These are phyloP conservation scores for Eutrema salsugineum DNA, from an alignment of 441 rosid species.

Conservation along the genomic window DNA sequence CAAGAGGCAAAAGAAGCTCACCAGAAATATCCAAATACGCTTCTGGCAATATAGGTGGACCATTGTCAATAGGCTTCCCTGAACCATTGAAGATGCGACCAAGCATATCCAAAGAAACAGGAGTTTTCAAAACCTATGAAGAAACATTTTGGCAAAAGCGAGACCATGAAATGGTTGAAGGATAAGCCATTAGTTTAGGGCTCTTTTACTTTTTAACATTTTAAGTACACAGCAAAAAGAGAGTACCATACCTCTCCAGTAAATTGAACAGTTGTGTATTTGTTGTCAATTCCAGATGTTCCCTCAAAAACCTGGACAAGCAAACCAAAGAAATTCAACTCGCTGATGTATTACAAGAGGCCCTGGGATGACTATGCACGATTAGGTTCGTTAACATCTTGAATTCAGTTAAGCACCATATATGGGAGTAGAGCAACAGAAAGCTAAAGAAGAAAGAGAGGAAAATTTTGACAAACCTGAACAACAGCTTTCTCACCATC, in stretches of 20 bases:
- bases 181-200: background rate
- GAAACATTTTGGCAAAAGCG: background rate
- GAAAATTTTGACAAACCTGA: background rate
- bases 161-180: background rate
- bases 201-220: no score
- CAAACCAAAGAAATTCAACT: background rate
- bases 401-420: background rate
- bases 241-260: constrained; percentile 76
- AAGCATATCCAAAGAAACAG: constrained; percentile 47
- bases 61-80: constrained; percentile 96
- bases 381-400: background rate
- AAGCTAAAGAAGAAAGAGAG: background rate
- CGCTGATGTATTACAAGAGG: background rate
- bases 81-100: constrained; percentile 98
- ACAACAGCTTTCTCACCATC: constrained; percentile 92
- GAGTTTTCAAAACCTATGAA: constrained; percentile 83
- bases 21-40: constrained; percentile 96
- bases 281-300: constrained; percentile 96
- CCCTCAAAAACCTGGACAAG: constrained; percentile 84
- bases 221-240: background rate
- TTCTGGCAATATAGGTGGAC: constrained; percentile 94
- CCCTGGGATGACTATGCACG: background rate
- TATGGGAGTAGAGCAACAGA: background rate
- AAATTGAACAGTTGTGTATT: constrained; percentile 90
- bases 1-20: constrained; percentile 21